Evolutionary conservation across 768 basidiomycete genomes (phyloP).

Genomic region (Calocera viscosa): DNA sequence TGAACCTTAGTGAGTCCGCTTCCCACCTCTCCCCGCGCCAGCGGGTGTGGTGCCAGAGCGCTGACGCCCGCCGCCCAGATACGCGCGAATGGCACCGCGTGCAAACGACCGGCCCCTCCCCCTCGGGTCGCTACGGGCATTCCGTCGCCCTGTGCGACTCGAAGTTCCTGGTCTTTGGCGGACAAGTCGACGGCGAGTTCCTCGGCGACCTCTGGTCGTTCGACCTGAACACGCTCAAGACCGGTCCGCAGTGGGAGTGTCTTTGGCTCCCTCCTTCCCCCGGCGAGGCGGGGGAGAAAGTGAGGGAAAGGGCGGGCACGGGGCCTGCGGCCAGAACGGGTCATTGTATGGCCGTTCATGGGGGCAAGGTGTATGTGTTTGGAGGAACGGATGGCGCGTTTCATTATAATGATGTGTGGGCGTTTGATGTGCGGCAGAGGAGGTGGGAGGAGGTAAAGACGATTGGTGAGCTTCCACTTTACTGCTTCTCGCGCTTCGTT

Average conservation of each 20-base stretch:
- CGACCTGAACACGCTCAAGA: slow-evolving; percentile 83
- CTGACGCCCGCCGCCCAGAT: slow-evolving; percentile 35
- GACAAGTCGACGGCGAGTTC: slow-evolving; percentile 89
- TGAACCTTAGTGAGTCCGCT: slow-evolving; percentile 72
- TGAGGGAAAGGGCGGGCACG: slow-evolving; percentile 24
- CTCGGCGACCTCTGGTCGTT: slow-evolving; percentile 93
- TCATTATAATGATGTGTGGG: slow-evolving; percentile 99
- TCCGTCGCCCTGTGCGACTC: slow-evolving; percentile 85
- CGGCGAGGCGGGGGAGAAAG: background rate
- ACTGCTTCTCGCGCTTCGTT: no score
- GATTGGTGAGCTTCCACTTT: background rate
- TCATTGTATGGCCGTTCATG: slow-evolving; percentile 72
- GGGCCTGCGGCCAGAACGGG: slow-evolving; percentile 78
- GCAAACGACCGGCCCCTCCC: slow-evolving; percentile 58
- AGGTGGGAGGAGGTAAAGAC: slow-evolving; percentile 67
- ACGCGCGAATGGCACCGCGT: slow-evolving; percentile 93
- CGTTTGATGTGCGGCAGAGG: slow-evolving; percentile 67
- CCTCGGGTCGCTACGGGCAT: slow-evolving; percentile 88
- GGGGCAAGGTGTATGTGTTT: slow-evolving; percentile 82
- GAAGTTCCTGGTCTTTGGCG: slow-evolving; percentile 90
- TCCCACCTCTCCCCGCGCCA: background rate
- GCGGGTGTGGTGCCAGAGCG: background rate
- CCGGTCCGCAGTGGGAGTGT: background rate
- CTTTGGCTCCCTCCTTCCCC: background rate
- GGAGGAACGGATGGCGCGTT: slow-evolving; percentile 98